Base-by-base conservation (phyloP, 176 grass and related monocot genomes). In the Paspalum vaginatum region DNA sequence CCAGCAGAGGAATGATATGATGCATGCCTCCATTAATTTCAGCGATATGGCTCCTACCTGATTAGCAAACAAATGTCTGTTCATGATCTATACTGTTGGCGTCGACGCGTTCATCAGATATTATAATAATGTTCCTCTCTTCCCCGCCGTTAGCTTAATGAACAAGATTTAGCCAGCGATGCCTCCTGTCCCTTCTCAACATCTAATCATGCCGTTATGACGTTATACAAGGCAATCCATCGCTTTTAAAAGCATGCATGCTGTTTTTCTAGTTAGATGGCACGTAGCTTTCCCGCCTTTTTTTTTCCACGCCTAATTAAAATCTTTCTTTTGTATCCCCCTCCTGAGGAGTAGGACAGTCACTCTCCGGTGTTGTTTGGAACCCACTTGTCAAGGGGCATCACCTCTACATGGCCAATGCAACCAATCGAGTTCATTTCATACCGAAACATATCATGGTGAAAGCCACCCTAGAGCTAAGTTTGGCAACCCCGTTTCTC, bases 191-290 rank as follows among this genome's bases (percentile, higher is more conserved):
- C 66, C 77, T 69, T 85, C 41, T 38, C 1, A 37, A 64, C 77
- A 51, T 72, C 77, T 48, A 38, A 77, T 89, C 87, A 65, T 58
- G 65, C 57, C 77, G 77, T 89, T 89, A 81, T 77, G 87, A 81
- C 82, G 64, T 65, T 50, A 48, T 57, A 26, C 16, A n/a, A n/a
- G n/a, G n/a, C n/a, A 74, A 74, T 41, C 43, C 74, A 20, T 47
- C 55, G 20, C 41, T 62, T 77, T 62, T 49, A 27, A 77, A 77
- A 77, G 57, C 21, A 2, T 10, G 74, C 50, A 14, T 81, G 43
- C 26, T 72, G 48, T 50, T 81, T 5, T 68, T 48, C 70, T 1
- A 39, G 82, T 85, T 77, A 89, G 82, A 77, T 81, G 82, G 44
- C 82, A 85, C 72, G 20, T 85, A 77, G 62, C 82, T 85, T 81